Base-by-base conservation (phyloP, 345 rosid species). In the Linum usitatissimum region DNA sequence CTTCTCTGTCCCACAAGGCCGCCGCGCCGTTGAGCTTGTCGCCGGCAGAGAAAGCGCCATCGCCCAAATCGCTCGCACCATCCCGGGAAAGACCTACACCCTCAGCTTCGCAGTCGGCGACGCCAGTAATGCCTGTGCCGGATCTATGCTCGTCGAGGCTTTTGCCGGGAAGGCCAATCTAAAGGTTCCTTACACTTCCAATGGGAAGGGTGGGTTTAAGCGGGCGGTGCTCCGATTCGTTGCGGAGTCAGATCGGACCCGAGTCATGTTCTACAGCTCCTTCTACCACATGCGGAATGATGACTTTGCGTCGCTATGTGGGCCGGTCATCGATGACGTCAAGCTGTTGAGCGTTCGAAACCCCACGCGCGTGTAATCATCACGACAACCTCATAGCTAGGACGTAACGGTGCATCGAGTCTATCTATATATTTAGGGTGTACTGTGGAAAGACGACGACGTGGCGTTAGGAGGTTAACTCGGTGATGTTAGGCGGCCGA, bases 1-100 rank as follows among this genome's bases (percentile, higher is more conserved):
- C 55, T 74, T 69, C 59, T 62, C 74, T 0, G 73, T 69, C 18
- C 73, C 77, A 15, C 73, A 74, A 45, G 70, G 68, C 3, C 56
- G 67, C 19, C 64, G 66, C 1, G 73, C 73, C 10, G 54, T 74
- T 1, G 53, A 15, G 21, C 56, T 57, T 17, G 15, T 56, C 5
- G 28, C 58, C 1, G 58, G 58, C 0, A 55, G 18, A 23, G 58
- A 55, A 13, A 55, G 58, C 58, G 58, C 30, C 58, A 18, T 55
- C 58, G 30, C 28, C 58, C 58, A 55, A 13, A 5, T 55, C 19
- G 58, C 58, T 18, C 21, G 58, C 19, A 55, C 58, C 23, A n/a
- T 55, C 58, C 28, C 20, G 28, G 58, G 58, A 9, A 55, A 23
- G 58, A 4, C 20, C 21, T 55, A 55, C 28, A 23, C 58, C 4